Evolutionary conservation across 495 filamentous ascomycete genomes (phyloP), one percentile per base, ranked within the genome.

Genomic region (Penicillium daleae): DNA sequence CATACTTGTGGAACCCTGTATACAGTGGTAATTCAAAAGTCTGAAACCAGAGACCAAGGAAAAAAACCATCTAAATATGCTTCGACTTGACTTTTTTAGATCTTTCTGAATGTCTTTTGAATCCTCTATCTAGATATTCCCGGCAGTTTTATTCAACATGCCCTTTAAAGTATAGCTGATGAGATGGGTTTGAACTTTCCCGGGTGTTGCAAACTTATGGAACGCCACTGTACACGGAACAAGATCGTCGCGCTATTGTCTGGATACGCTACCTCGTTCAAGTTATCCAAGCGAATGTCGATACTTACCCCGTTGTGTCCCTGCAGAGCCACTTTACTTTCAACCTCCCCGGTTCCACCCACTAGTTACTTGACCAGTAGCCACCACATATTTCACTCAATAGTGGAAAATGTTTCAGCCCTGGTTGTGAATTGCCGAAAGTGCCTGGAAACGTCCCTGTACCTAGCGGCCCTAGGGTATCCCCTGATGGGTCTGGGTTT

Each of bases 181-280:
- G n/a, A n/a, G n/a, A n/a, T n/a, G n/a, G n/a, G n/a, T n/a, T n/a
- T n/a, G n/a, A n/a, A n/a, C n/a, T n/a, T n/a, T n/a, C n/a, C n/a
- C n/a, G n/a, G n/a, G n/a, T n/a, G n/a, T n/a, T n/a, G n/a, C n/a
- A n/a, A n/a, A n/a, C n/a, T n/a, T n/a, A n/a, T n/a, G n/a, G n/a
- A n/a, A n/a, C n/a, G n/a, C n/a, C n/a, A n/a, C n/a, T n/a, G n/a
- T n/a, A 67, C 35, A 62, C 56, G 64, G 61, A 67, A 60, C 56
- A 65, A 59, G 67, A 70, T 70, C 67, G 56, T 60, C 67, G 21
- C 33, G 10, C 46, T 65, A 55, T 61, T 32, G 32, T 56, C 42
- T 53, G 24, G 31, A 17, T 37, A 48, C 49, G 37, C 46, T 59
- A 32, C 48, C 59, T n/a, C 32, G 27, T 62, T 51, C 50, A 32